A percentile compares a stretch with the other conserved stretches of the same genome.
Evolutionary conservation across 1,284 basidiomycete species (phyloP).

Genomic region (Rhodotorula sp.): DNA sequence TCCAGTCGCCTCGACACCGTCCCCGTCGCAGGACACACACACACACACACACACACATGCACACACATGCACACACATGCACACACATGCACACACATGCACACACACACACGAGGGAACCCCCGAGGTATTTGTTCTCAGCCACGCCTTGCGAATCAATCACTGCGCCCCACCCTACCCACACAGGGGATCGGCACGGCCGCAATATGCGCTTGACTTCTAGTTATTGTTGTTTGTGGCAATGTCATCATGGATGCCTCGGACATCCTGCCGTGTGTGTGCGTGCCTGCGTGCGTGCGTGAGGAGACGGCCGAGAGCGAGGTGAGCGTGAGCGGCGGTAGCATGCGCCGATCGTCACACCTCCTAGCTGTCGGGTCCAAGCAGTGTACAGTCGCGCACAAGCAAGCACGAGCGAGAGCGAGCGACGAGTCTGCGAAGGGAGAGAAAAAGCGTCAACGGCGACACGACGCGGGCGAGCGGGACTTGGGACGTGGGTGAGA

Average conservation of each 20-base stretch:
- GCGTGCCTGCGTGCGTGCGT: background rate
- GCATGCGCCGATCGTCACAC: background rate
- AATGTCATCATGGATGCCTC: constrained; percentile 22
- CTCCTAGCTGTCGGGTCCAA: background rate
- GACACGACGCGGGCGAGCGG: background rate
- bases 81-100: background rate
- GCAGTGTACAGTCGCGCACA: background rate
- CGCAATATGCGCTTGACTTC: constrained; percentile 31
- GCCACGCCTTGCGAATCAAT: constrained; percentile 21
- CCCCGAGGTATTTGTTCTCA: background rate
- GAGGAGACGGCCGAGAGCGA: background rate
- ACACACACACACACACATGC: background rate
- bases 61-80: too few relatives aligned
- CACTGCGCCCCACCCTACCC: constrained; percentile 25
- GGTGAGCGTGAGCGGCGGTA: background rate
- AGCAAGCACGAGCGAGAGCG: background rate
- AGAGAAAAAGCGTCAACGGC: background rate
- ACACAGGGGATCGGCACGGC: constrained; percentile 27
- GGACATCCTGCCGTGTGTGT: background rate
- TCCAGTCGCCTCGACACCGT: background rate
- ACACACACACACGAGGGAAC: background rate
- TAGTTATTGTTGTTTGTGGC: constrained; percentile 26
- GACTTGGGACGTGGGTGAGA: background rate
- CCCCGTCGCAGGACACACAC: background rate
- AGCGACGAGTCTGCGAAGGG: background rate